Evolutionary conservation across 768 basidiomycete genomes (phyloP), one percentile per base, ranked within the genome.

Genomic region (Strobilomyces dryophilus): DNA sequence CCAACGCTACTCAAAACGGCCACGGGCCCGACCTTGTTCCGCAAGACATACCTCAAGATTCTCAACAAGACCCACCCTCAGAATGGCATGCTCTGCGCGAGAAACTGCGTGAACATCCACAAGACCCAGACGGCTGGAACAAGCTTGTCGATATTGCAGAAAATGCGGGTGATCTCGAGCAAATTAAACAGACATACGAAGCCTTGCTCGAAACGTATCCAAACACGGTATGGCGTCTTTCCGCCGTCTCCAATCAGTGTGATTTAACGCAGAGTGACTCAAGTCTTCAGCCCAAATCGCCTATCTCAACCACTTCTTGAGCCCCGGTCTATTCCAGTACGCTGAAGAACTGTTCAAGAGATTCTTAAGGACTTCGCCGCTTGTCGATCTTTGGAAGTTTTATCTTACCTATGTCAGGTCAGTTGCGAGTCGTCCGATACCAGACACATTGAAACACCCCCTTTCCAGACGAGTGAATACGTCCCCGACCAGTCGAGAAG

Each of bases 331-430:
- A 21, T 89, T 89, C 70, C 76, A 79, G 52, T 82, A 84, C 61
- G 94, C 91, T 18, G 92, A 95, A 72, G 79, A 80, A 9, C 72
- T 98, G n/a, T 98, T 98, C 76, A 89, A 85, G 63, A 81, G 83
- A 49, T 98, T 92, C 66, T 73, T 98, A 52, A 84, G 82, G 64
- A 81, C 82, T 17, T 93, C 92, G 0, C 89, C 93, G 7, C 87
- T 86, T 49, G 92, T 95, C 57, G 89, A 92, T 55, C 76, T 98
- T 3, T 95, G 92, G 89, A 88, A 84, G 65, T 92, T 89, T 65
- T 99, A 99, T 71, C 75, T 99, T 57, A 85, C 85, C 42, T 98
- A 97, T 70, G 92, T 99, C 64, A 83, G 95, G 79, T 89, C 72
- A 61, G 85, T 80, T 55, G 40, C 17, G 44, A 49, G 49, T 52